Conservation (phyloP, 352 stramenopile species). For the Paralagenidium karlingii region DNA sequence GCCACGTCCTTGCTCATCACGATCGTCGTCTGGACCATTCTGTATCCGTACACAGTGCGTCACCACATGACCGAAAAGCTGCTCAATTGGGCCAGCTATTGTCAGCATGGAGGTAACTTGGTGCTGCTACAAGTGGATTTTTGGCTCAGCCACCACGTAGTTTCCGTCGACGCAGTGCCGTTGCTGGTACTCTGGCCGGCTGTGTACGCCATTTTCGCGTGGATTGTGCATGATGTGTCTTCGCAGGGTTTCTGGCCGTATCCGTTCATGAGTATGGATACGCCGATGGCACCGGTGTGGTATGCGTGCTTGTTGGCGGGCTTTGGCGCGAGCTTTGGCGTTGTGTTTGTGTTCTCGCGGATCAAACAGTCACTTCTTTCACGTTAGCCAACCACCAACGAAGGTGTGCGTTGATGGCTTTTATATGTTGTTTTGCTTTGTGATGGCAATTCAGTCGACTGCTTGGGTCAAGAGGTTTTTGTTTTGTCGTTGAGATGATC, state of each 20-base stretch:
- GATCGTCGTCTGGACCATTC: slow-evolving; percentile 56
- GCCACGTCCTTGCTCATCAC: slow-evolving; percentile 52
- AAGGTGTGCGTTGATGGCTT: too few relatives aligned
- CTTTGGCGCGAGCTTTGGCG: slow-evolving; percentile 21
- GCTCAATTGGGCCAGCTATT: slow-evolving; percentile 71
- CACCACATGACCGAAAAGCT: slow-evolving; percentile 30
- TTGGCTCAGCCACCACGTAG: slow-evolving; percentile 23
- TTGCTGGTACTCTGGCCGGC: slow-evolving; percentile 48
- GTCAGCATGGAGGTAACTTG: slow-evolving; percentile 61
- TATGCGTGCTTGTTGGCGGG: slow-evolving; percentile 43
- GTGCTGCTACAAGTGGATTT: slow-evolving; percentile 62
- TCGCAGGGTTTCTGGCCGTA: slow-evolving; percentile 68
- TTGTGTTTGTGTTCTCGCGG: slow-evolving; percentile 31
- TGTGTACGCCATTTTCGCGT: slow-evolving; percentile 57
- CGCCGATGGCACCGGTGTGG: slow-evolving; percentile 59
- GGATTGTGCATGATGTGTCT: slow-evolving; percentile 58
- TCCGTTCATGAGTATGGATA: slow-evolving; percentile 59
- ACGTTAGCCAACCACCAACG: too few relatives aligned
- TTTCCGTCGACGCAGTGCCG: slow-evolving; percentile 41
- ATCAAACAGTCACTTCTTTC: slow-evolving; percentile 14
- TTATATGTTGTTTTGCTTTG: too few relatives aligned
- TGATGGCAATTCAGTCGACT: too few relatives aligned
- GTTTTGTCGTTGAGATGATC: too few relatives aligned
- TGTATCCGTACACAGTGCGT: slow-evolving; percentile 49
- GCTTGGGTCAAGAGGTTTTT: too few relatives aligned